These are phyloP conservation scores for Didymellaceae sp. DNA, from an alignment of 2,329 filamentous ascomycete species.

Conservation along the genomic window DNA sequence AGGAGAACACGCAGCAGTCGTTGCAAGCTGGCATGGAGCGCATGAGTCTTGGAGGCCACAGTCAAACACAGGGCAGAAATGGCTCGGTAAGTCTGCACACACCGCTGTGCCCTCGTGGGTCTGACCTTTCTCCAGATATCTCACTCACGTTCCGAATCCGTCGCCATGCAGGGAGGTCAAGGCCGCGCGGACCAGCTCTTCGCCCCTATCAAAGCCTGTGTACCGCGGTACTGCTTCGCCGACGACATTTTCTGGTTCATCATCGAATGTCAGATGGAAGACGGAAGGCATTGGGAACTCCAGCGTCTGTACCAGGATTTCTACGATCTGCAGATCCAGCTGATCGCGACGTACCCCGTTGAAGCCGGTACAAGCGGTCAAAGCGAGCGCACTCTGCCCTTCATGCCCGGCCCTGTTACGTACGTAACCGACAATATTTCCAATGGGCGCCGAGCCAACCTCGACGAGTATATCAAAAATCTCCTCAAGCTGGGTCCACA, in stretches of 20 bases:
- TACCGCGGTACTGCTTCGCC: slow-evolving; percentile 92
- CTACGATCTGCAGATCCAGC: slow-evolving; percentile 96
- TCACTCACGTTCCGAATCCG: slow-evolving; percentile 46
- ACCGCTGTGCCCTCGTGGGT: neutral
- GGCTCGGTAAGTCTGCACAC: slow-evolving; percentile 39
- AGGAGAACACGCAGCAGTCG: slow-evolving; percentile 58
- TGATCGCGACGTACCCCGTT: slow-evolving; percentile 87
- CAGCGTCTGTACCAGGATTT: slow-evolving; percentile 98
- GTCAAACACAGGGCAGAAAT: slow-evolving; percentile 31
- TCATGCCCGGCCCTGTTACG: slow-evolving; percentile 97
- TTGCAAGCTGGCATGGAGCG: slow-evolving; percentile 69
- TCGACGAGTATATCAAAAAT: slow-evolving; percentile 96
- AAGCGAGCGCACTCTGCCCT: slow-evolving; percentile 81
- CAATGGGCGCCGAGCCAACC: slow-evolving; percentile 86
- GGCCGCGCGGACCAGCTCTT: slow-evolving; percentile 58
- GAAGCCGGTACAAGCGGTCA: slow-evolving; percentile 86
- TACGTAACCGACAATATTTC: slow-evolving; percentile 98
- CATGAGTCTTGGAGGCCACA: slow-evolving; percentile 70
- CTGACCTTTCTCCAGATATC: slow-evolving; percentile 30
- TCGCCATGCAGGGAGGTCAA: slow-evolving; percentile 48
- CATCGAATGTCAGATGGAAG: slow-evolving; percentile 88
- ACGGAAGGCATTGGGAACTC: slow-evolving; percentile 90
- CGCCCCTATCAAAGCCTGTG: slow-evolving; percentile 81
- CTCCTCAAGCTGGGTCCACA: slow-evolving; percentile 81
- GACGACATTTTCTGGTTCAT: slow-evolving; percentile 99